Evolutionary conservation across 2,329 filamentous ascomycete species (phyloP), one percentile per base, ranked within the genome.

Genomic region (Stagonosporopsis vannaccii): DNA sequence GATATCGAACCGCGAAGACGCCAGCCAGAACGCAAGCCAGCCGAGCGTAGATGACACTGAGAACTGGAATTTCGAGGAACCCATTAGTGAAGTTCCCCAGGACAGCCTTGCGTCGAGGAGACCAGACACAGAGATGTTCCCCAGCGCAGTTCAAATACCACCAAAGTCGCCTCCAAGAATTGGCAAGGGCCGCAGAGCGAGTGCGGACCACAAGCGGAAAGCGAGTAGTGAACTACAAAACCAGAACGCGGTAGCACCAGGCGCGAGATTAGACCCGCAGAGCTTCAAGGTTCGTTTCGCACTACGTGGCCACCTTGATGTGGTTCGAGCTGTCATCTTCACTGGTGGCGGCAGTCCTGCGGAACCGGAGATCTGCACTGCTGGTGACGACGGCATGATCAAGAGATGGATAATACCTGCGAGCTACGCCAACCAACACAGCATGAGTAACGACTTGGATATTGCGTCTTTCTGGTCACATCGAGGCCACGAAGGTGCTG

Each of bases 291-390:
- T 98, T 56, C 87, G 92, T 46, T 98, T 97, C 72, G 94, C 92
- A 4, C 83, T 99, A 4, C 85, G 94, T 47, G 95, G 95, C 1
- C 95, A 99, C 75, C 84, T 99, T 2, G 92, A 98, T 73, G 93
- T 96, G 2, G 92, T 99, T 5, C 89, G 95, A 36, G 92, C 92
- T 1, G 91, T 98, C 56, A 96, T 97, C 61, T 99, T 99, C 78
- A 98, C 93, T 1, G 95, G 95, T 22, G 95, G 95, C 37, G 95
- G 95, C 59, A 97, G 92, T 70, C 93, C 93, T 3, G 92, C 91
- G 3, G 95, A 99, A 73, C 95, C 95, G 1, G 95, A 99, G 76
- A 94, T 99, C 50, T 98, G 94, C 77, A 99, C 94, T 3, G 92
- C 91, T 45, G 92, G 94, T 52, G 95, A 99, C 69, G 95, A 99